Evolutionary conservation across 176 grass and related monocot genomes (phyloP), one percentile per base, ranked within the genome.

Genomic region (Hsuehochloa calcarea): DNA sequence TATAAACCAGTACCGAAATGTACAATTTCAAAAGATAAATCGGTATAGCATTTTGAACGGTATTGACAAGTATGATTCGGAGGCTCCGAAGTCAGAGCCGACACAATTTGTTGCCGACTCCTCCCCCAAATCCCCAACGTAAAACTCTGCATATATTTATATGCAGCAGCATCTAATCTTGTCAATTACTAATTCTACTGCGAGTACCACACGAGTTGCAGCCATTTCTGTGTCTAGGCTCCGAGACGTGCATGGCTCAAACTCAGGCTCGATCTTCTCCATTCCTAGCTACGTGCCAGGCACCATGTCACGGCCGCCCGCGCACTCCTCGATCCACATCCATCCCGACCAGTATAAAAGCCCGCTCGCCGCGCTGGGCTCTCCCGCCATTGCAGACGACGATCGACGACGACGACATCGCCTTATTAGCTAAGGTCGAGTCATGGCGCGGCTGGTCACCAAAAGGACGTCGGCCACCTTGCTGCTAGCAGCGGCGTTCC

Each of bases 161-260:
- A 25, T 62, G 59, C 23, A n/a, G 0, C 11, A 26, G 8, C 59
- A 62, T 62, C n/a, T 62, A 62, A 62, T 62, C 20, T 10, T 61
- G 0, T 59, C 55, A 8, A 59, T 29, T 13, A 64, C 31, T 64
- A 22, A 55, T 55, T 55, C 17, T 55, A 20, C 52, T 55, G 16
- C 49, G 13, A 20, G 19, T 34, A 29, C 4, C 19, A 65, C 12
- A 70, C 38, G 67, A 85, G n/a, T 35, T 46, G 74, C 77, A 62
- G 63, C 46, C 64, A 71, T 41, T 27, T 65, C 37, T 63, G 38
- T 55, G 25, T 26, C 9, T 43, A 50, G 74, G 41, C 52, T 43
- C 44, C 35, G 62, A 70, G 84, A 90, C 93, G 85, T 95, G 93
- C 93, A 70, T 84, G 82, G 85, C 85, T 86, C 69, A 80, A 95